phyloP scores from a whole-genome alignment of 306 rosid genomes.

The Begonia loranthoides region DNA sequence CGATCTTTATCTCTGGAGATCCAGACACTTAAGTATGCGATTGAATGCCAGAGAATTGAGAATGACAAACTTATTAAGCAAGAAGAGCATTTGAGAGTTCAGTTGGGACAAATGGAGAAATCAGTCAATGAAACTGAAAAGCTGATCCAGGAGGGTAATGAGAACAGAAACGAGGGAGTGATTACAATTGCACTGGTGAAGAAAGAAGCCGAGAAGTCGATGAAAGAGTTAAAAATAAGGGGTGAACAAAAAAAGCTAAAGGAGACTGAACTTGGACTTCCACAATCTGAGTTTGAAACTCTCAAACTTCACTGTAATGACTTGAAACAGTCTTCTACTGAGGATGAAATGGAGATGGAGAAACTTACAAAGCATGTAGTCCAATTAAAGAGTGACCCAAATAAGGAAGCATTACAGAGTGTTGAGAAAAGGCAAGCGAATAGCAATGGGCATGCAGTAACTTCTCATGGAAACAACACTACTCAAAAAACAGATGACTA shows the following conservation, averaged over 20 bases:
- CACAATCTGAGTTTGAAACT: constrained; percentile 48
- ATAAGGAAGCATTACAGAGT: constrained; percentile 42
- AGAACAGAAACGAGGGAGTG: constrained; percentile 45
- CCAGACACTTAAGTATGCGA: constrained; percentile 32
- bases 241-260: constrained; percentile 38
- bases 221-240: constrained; percentile 32
- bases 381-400: constrained; percentile 18
- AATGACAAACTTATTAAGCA: constrained; percentile 25
- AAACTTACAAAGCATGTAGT: too few species aligned
- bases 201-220: constrained; percentile 46
- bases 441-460: constrained; percentile 24
- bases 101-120: constrained; percentile 42
- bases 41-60: constrained; percentile 38
- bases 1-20: constrained; percentile 45
- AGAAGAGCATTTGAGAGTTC: constrained; percentile 23
- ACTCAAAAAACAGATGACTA: constrained; percentile 26
- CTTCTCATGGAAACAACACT: constrained; percentile 31
- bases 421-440: constrained; percentile 54
- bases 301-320: constrained; percentile 13
- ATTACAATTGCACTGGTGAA: constrained; percentile 30
- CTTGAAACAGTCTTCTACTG: too few species aligned
- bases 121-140: constrained; percentile 41
- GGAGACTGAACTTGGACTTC: constrained; percentile 21
- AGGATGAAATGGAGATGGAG: too few species aligned
- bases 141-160: constrained; percentile 28